These are phyloP conservation scores for Corniculantispora saksenae DNA, from an alignment of 2,329 filamentous ascomycete species.

Conservation along the genomic window DNA sequence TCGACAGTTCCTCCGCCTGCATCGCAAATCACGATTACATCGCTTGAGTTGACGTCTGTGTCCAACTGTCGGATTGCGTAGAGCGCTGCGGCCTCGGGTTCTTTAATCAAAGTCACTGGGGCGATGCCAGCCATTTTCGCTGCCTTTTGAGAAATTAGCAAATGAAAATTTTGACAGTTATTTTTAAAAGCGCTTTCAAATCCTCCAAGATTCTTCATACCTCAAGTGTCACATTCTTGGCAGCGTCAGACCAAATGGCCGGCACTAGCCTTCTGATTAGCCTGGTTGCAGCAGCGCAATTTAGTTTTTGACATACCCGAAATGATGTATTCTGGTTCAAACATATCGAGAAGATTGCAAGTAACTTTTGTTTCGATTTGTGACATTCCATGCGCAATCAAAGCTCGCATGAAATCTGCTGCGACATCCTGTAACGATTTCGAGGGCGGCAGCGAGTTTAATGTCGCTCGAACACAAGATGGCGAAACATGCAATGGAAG, in stretches of 20 bases:
- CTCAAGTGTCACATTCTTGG: constrained; percentile 23
- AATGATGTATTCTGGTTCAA: constrained; percentile 21
- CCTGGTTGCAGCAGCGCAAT: too few species aligned
- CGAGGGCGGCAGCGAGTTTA: constrained; percentile 16
- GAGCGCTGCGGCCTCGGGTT: constrained; percentile 25
- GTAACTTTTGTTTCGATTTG: constrained; percentile 23
- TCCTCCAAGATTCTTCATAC: too few species aligned
- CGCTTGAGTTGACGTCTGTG: constrained; percentile 4
- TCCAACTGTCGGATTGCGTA: constrained; percentile 21
- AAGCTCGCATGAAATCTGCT: constrained; percentile 22
- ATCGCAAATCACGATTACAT: constrained; percentile 29
- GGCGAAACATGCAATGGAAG: constrained; percentile 21
- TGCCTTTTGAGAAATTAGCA: constrained; percentile 6
- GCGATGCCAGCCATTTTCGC: constrained; percentile 21
- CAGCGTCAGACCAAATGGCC: constrained; percentile 24
- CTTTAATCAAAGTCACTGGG: constrained; percentile 24
- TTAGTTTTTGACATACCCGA: constrained; percentile 18
- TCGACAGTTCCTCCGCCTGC: constrained; percentile 32
- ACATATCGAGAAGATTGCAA: constrained; percentile 18
- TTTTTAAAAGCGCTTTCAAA: too few species aligned
- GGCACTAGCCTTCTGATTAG: too few species aligned
- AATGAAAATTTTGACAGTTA: too few species aligned
- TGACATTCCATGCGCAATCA: constrained; percentile 21
- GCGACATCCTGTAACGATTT: constrained; percentile 22
- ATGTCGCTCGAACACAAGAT: not conserved